Conservation (phyloP, 139 green algal genomes). For the Edaphochlamys debaryana region DNA sequence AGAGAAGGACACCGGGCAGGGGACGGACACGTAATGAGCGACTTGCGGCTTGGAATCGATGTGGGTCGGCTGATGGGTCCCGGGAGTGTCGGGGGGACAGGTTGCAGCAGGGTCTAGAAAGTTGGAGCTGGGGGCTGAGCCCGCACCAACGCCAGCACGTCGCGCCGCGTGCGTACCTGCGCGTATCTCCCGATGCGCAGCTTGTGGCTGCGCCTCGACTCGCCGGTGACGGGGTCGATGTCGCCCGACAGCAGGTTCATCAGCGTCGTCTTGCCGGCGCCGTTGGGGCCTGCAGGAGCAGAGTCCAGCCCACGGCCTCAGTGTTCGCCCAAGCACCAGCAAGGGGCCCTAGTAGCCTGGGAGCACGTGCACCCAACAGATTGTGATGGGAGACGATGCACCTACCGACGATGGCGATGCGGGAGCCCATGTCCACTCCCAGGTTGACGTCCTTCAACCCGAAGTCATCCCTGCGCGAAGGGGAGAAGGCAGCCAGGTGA, state of each 20-base stretch:
- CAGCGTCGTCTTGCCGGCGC: conserved; percentile 94
- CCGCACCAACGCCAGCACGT: too few relatives aligned
- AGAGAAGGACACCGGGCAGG: neutral
- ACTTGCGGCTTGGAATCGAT: too few relatives aligned
- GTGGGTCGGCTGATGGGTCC: too few relatives aligned
- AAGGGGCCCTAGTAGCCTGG: too few relatives aligned
- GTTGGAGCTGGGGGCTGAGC: too few relatives aligned
- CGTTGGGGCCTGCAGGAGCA: conserved; percentile 87
- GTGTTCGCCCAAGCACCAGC: too few relatives aligned
- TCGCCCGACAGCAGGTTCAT: conserved; percentile 98
- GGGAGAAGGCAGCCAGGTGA: neutral
- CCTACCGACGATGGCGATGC: conserved; percentile 91
- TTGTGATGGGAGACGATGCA: too few relatives aligned
- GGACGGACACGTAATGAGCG: too few relatives aligned
- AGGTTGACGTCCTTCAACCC: conserved; percentile 94
- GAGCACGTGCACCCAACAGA: too few relatives aligned
- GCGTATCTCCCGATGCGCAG: conserved; percentile 96
- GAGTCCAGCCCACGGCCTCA: too few relatives aligned
- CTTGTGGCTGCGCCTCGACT: conserved; percentile 90
- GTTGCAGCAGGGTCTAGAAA: too few relatives aligned
- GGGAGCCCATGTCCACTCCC: conserved; percentile 97
- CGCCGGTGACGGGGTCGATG: conserved; percentile 87
- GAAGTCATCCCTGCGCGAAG: conserved; percentile 82
- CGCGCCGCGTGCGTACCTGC: conserved; percentile 11
- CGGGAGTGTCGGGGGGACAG: too few relatives aligned